Evolutionary conservation across 2,329 filamentous ascomycete species (phyloP), one percentile per base, ranked within the genome.

Genomic region (Dendrostoma leiphaemia): DNA sequence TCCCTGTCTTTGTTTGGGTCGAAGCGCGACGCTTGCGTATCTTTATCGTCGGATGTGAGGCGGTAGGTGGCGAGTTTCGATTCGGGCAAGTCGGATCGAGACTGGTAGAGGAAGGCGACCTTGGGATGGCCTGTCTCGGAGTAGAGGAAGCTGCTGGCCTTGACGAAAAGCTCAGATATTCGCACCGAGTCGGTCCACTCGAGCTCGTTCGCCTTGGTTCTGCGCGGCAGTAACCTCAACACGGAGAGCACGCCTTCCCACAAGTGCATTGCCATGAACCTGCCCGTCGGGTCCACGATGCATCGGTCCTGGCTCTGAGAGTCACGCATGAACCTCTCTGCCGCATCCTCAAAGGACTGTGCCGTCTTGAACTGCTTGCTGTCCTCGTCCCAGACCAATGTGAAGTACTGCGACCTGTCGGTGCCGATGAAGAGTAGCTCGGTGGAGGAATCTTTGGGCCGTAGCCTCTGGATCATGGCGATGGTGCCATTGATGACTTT

Each of bases 391-490:
- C 94, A 99, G 15, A 81, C 85, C 19, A 96, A 71, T 2, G 91
- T 96, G 69, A 97, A 96, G 73, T 96, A 97, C 64, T 91, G 86
- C 62, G 90, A 89, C 52, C 89, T 85, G 67, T 96, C 89, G 44
- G 94, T 99, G 47, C 91, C 93, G 54, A 99, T 82, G 67, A 99
- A 96, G 57, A 99, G 82, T 58, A 97, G 84, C 62, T 97, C 91
- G 45, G 86, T 90, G 5, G 79, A 72, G 26, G 86, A 85, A 62
- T 90, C 83, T 46, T 84, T 83, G 6, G 92, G 91, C 24, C 85
- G 85, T 45, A 99, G 78, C 64, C 85, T 87, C 65, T 94, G 83
- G 13, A 97, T 81, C 77, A 97, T 90, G 7, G 89, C 87, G 62
- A 97, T 86, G 61, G 88, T 90, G 67, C 93, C 94, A 68, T 93